Percentiles rank a stretch among this genome's conserved stretches.
These are phyloP conservation scores for Pyrus communis DNA, from an alignment of 306 rosid species.

Conservation along the genomic window DNA sequence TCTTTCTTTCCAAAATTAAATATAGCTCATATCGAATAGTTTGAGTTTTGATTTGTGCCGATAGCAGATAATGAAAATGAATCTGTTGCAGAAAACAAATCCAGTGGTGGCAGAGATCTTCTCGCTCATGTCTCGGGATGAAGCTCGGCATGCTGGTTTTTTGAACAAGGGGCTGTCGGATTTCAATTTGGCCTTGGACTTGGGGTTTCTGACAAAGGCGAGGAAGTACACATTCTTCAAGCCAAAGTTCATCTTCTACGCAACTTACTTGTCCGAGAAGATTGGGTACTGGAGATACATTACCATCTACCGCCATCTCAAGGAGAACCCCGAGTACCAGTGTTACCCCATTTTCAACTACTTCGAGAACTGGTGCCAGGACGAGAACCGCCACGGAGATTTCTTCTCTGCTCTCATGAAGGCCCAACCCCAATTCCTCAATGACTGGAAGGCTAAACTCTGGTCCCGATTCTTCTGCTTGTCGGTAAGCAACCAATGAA, in stretches of 20 bases:
- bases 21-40: too few relatives aligned
- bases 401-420: constrained; percentile 98
- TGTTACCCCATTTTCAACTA: constrained; percentile 94
- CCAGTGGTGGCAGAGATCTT: constrained; percentile 99
- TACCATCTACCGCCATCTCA: constrained; percentile 95
- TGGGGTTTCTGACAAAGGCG: constrained; percentile 97
- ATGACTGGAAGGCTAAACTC: constrained; percentile 98
- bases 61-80: too few relatives aligned
- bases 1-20: too few relatives aligned
- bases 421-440: constrained; percentile 97
- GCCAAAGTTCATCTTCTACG: constrained; percentile 97
- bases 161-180: constrained; percentile 96
- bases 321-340: constrained; percentile 78
- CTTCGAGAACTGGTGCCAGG: constrained; percentile 99
- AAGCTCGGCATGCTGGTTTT: constrained; percentile 99
- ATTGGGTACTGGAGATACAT: constrained; percentile 99
- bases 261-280: constrained; percentile 94
- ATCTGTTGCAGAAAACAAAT: constrained; percentile 77
- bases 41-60: too few relatives aligned
- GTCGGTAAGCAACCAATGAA: constrained; percentile 42
- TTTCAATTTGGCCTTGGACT: constrained; percentile 95
- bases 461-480: constrained; percentile 96
- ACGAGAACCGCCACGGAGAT: constrained; percentile 96
- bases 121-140: constrained; percentile 99
- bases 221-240: constrained; percentile 95